Percentiles rank a stretch among this genome's conserved stretches.
These are phyloP conservation scores for Polymyxa betae DNA, from an alignment of 208 protist genomes.

Conservation along the genomic window DNA sequence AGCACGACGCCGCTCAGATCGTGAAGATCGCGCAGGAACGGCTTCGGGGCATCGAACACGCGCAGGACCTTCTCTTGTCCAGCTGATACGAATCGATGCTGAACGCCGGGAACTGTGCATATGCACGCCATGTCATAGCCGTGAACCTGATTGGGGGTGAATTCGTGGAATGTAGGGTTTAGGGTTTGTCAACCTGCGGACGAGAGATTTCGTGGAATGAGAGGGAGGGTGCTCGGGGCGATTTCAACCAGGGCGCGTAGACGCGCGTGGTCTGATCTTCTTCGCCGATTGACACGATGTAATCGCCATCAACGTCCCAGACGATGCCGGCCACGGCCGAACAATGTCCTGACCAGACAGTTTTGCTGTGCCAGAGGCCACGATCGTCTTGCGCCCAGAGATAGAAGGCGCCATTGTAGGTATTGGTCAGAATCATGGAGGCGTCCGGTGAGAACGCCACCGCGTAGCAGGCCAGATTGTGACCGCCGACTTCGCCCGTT, in stretches of 20 bases:
- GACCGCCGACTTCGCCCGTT: conserved; percentile 42
- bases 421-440: background rate
- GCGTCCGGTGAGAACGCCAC: background rate
- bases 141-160: background rate
- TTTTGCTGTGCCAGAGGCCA: background rate
- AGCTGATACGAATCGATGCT: conserved; percentile 24
- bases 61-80: conserved; percentile 29
- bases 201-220: conserved; percentile 11
- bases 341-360: background rate
- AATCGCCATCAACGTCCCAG: background rate
- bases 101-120: background rate
- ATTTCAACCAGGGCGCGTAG: background rate
- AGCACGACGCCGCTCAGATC: background rate
- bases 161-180: background rate
- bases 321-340: background rate
- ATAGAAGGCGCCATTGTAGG: conserved; percentile 46
- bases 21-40: conserved; percentile 10
- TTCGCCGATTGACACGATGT: background rate
- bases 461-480: conserved; percentile 4
- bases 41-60: background rate
- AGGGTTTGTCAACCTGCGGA: background rate
- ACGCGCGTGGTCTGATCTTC: conserved; percentile 9
- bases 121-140: conserved; percentile 28
- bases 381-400: background rate
- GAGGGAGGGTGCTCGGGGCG: background rate